These are phyloP conservation scores for Rhizopus microsporus DNA, from an alignment of 371 early-diverging fungal genomes.

Conservation along the genomic window DNA sequence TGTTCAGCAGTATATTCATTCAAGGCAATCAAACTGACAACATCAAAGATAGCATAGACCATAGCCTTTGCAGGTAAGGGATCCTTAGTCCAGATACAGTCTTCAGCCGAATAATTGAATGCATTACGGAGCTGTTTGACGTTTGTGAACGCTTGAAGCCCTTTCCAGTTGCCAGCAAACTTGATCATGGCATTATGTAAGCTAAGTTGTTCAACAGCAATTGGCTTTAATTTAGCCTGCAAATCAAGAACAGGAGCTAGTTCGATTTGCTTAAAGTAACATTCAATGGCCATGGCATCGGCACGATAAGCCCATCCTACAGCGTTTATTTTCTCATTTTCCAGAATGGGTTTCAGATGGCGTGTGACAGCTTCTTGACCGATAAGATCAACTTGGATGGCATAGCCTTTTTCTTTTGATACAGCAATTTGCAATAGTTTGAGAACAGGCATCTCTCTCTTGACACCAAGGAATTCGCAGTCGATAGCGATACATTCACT, in stretches of 20 bases:
- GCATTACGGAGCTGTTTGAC: constrained; percentile 30
- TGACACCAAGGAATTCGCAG: constrained; percentile 42
- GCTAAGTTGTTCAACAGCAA: constrained; percentile 31
- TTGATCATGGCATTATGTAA: constrained; percentile 29
- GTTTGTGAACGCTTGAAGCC: constrained; percentile 29
- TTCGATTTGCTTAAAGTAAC: constrained; percentile 20
- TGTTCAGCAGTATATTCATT: constrained; percentile 17
- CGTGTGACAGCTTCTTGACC: constrained; percentile 27
- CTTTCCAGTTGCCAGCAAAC: constrained; percentile 36
- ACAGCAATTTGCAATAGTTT: constrained; percentile 47
- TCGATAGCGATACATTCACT: constrained; percentile 31
- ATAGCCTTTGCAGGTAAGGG: constrained; percentile 44
- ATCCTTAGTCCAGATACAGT: constrained; percentile 40
- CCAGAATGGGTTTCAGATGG: constrained; percentile 30
- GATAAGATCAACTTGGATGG: constrained; percentile 46
- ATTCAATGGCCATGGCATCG: constrained; percentile 46
- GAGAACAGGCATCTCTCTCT: constrained; percentile 34
- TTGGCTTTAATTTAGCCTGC: constrained; percentile 32
- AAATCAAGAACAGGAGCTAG: constrained; percentile 37
- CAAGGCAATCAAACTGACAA: constrained; percentile 37
- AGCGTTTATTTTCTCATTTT: constrained; percentile 12
- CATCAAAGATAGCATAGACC: constrained; percentile 50
- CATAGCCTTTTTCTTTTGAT: constrained; percentile 34
- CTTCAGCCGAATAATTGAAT: constrained; percentile 29
- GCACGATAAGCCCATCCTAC: constrained; percentile 45